Evolutionary conservation across 73 alveolate genomes (phyloP), one percentile per base, ranked within the genome.

Genomic region (Paramecium bursaria): DNA sequence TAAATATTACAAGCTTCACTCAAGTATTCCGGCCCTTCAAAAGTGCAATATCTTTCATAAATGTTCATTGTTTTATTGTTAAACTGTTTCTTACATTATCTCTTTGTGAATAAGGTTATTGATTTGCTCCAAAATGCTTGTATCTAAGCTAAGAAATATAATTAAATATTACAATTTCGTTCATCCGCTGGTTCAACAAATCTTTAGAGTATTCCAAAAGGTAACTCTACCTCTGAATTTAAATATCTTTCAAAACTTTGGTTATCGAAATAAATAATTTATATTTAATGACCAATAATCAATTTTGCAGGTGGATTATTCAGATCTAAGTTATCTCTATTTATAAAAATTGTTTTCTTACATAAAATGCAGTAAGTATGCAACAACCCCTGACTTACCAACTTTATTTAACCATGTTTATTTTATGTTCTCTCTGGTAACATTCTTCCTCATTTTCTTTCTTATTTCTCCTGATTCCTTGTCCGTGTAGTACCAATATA

Each of bases 11-110:
- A 39, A 39, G 82, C 82, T 33, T 67, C 82, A 67, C 82, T 67
- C 30, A 67, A 42, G 50, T 67, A 67, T 39, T 67, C 82, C 19
- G 82, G 82, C 3, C 82, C 82, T 67, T 67, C 82, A 42, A 67
- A 67, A 1, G 82, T 67, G 14, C 82, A 67, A 1, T 25, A 23
- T 21, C 82, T 67, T 25, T 67, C 82, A 67, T 67, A 67, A 15
- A 67, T 67, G 44, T 67, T 42, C 82, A 67, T 67, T 5, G 82
- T 21, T 15, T 67, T 67, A 21, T 67, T 67, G 11, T 21, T 11
- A 19, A 30, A 67, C 19, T 47, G 26, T 42, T 67, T 67, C 42
- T 39, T 31, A 3, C 50, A 25, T 23, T 39, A 39, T 67, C 82
- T 67, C 23, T 67, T 67, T 1, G 82, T 67, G 14, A 67, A 67